These are phyloP conservation scores for Penicillium egyptiacum DNA, from an alignment of 495 filamentous ascomycete species.

Conservation along the genomic window DNA sequence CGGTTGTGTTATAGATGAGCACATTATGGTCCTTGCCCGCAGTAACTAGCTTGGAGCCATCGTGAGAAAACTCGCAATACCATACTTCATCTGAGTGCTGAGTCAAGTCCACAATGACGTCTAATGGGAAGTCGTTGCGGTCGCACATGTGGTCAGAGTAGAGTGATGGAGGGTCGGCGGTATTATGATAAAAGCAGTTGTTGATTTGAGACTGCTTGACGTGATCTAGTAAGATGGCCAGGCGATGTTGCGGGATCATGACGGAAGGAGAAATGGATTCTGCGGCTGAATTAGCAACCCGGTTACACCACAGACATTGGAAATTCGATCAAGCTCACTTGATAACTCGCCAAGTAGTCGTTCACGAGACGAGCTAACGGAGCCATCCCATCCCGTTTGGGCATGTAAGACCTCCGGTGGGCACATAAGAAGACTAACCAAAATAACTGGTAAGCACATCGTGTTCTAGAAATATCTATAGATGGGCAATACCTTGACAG, in stretches of 20 bases:
- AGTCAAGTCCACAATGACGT: slow-evolving; percentile 63
- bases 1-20: slow-evolving; percentile 77
- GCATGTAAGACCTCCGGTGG: slow-evolving; percentile 72
- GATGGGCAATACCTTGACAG: slow-evolving; percentile 66
- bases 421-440: slow-evolving; percentile 79
- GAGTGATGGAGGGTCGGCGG: slow-evolving; percentile 72
- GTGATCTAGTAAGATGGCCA: slow-evolving; percentile 79
- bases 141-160: slow-evolving; percentile 89
- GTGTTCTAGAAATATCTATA: not conserved
- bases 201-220: slow-evolving; percentile 80
- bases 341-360: slow-evolving; percentile 78
- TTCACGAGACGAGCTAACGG: slow-evolving; percentile 72
- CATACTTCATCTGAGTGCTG: slow-evolving; percentile 85
- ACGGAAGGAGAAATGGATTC: slow-evolving; percentile 93
- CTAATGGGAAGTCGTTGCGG: slow-evolving; percentile 71
- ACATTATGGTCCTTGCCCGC: slow-evolving; percentile 72
- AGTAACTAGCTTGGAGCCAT: slow-evolving; percentile 80
- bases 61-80: slow-evolving; percentile 85
- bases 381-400: slow-evolving; percentile 88
- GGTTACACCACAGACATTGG: not conserved
- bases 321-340: slow-evolving; percentile 53
- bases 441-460: slow-evolving; percentile 9
- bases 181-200: slow-evolving; percentile 87
- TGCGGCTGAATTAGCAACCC: slow-evolving; percentile 34
- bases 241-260: slow-evolving; percentile 93